A percentile compares a stretch with the other conserved stretches of the same genome.
Evolutionary conservation across 78 protist species (phyloP).

Genomic region (Trichosphaerium sp.): DNA sequence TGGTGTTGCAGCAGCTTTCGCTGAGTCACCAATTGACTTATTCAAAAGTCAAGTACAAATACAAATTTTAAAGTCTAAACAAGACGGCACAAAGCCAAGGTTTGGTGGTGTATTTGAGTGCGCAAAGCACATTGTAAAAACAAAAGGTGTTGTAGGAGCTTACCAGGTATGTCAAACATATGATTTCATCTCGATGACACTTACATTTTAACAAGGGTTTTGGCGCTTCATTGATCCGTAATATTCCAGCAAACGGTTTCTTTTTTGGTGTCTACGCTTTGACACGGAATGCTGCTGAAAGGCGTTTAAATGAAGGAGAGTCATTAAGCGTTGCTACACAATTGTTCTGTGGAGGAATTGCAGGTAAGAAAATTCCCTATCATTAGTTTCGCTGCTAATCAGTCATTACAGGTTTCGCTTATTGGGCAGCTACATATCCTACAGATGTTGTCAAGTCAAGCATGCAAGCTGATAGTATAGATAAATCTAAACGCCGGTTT

Average conservation of each 20-base stretch:
- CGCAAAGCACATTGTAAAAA: slow-evolving; percentile 13
- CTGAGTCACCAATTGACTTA: slow-evolving; percentile 41
- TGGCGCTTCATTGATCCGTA: slow-evolving; percentile 22
- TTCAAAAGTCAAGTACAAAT: slow-evolving; percentile 48
- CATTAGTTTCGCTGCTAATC: not conserved
- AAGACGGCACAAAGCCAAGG: slow-evolving; percentile 3
- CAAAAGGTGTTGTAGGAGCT: slow-evolving; percentile 30
- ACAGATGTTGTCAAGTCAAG: slow-evolving; percentile 50
- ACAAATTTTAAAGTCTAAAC: not conserved
- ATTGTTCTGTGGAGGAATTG: no score
- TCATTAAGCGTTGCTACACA: no score
- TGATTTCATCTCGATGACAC: not conserved
- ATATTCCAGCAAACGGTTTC: slow-evolving; percentile 41
- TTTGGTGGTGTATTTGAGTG: slow-evolving; percentile 22
- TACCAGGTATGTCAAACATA: not conserved
- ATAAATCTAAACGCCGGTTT: slow-evolving; percentile 19
- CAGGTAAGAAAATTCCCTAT: not conserved
- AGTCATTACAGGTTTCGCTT: slow-evolving; percentile 56
- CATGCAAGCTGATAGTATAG: slow-evolving; percentile 44
- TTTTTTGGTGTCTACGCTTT: slow-evolving; percentile 53
- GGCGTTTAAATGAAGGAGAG: no score
- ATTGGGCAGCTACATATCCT: slow-evolving; percentile 60
- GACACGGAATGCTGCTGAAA: no score
- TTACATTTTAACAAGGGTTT: slow-evolving; percentile 7
- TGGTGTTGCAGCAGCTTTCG: not conserved